Base-by-base conservation (phyloP, 1,284 basidiomycete species). In the Stereum hirsutum region DNA sequence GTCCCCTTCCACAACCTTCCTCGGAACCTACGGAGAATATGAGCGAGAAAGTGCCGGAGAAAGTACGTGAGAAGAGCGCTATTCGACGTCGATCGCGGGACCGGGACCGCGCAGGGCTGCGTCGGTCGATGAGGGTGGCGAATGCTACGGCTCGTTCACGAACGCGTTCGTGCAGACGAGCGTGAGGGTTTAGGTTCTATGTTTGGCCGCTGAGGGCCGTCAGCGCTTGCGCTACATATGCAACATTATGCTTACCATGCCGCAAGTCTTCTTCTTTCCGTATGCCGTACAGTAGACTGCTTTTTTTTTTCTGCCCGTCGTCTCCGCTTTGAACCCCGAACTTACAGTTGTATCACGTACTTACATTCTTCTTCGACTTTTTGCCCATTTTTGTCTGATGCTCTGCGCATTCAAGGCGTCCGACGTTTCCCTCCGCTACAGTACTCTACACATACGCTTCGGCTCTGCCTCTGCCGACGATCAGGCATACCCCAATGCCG, bases 81-180 rank as follows among this genome's bases (percentile, higher is more conserved):
- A 24, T 24, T 17, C 32, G 41, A 25, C 31, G 27, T 39, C 42
- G 38, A 35, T 42, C 47, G 15, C 34, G 39, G 20, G 31, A 39
- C 4, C 38, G 39, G 34, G 41, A 49, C 25, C 53, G 51, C n/a
- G 56, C 66, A n/a, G n/a, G n/a, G 1, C 55, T 84, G 43, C 69
- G 82, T 21, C 69, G 82, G 47, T 85, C 81, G 46, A 81, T 76
- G 61, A 66, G 81, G 43, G 80, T 83, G 21, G 79, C 78, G 31
- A 68, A 74, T 47, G 72, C 75, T 8, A 57, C 66, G 33, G 70
- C 71, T 38, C 65, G 71, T 41, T 61, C 67, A 36, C 70, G 59
- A 36, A 60, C 60, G 32, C 61, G 62, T 28, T 60, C 60, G 23
- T 57, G 49, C 51, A 62, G 57, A 52, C 52, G 57, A 36, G 57